Percentiles rank a stretch among this genome's conserved stretches.
Conservation (phyloP, 345 rosid species). For the Physaria fendleri region DNA sequence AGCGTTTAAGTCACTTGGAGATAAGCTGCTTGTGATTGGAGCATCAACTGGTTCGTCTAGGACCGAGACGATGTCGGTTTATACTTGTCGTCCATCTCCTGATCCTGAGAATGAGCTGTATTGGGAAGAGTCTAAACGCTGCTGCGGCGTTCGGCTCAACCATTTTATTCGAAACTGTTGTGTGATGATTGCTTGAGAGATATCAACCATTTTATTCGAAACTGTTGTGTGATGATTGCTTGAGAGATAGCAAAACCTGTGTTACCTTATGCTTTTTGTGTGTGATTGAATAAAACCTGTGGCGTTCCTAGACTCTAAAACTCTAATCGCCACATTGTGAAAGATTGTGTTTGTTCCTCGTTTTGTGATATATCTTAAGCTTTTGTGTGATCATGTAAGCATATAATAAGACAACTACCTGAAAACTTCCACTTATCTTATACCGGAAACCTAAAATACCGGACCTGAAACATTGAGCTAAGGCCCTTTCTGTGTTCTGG, state of each 20-base stretch:
- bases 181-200: slow-evolving; percentile 62
- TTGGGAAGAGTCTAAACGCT: slow-evolving; percentile 58
- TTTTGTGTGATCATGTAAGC: too few species aligned
- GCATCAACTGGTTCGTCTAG: slow-evolving; percentile 37
- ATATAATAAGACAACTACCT: too few species aligned
- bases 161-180: slow-evolving; percentile 77
- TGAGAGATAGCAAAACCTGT: slow-evolving; percentile 49
- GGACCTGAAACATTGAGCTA: too few species aligned
- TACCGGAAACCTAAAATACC: too few species aligned
- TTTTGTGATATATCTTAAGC: too few species aligned
- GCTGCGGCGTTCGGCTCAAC: slow-evolving; percentile 46
- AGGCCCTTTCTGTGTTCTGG: neutral
- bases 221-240: slow-evolving; percentile 82
- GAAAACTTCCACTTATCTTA: too few species aligned
- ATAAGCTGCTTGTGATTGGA: slow-evolving; percentile 76
- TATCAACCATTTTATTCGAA: slow-evolving; percentile 65
- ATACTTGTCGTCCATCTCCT: slow-evolving; percentile 55
- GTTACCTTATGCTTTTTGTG: too few species aligned
- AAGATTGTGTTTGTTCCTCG: too few species aligned
- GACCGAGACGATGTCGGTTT: slow-evolving; percentile 51
- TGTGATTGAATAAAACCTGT: too few species aligned
- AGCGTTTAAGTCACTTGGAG: slow-evolving; percentile 85
- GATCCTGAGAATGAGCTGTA: slow-evolving; percentile 30
- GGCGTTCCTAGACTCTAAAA: too few species aligned
- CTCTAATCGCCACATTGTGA: too few species aligned